Base-by-base conservation (phyloP, 1,139 yeast genomes). In the Blastobotrys buckinghamii region DNA sequence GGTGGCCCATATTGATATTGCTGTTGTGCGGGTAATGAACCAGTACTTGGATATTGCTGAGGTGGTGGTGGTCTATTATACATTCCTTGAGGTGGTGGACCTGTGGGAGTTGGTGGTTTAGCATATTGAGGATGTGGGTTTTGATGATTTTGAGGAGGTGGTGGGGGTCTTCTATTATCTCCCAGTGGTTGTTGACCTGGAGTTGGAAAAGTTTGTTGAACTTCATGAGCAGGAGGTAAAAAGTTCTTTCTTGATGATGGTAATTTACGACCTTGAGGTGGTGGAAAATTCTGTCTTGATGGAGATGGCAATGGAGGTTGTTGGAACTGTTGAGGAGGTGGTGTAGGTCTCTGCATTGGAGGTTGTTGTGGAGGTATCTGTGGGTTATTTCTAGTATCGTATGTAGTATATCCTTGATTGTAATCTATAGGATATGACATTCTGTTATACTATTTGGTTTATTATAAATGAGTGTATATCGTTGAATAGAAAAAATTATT, bases 221-320 rank as follows among this genome's bases (percentile, higher is more conserved):
- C 32, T 29, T 29, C 29, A 20, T 16, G 22, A 17, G 32, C 10
- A 12, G 32, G 32, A 6, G 32, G 32, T 29, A n/a, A 4, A n/a
- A 20, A 26, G 4, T 16, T 3, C n/a, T 36, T 24, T 16, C 22
- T 15, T 12, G 20, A 19, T 5, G 3, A 3, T 16, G 38, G 38
- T 13, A 19, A 19, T 34, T 15, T 12, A 10, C 22, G 38, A 13
- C 15, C 26, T 26, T 7, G 16, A 6, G 17, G 26, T 6, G n/a
- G 24, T 26, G 19, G 48, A n/a, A n/a, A n/a, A 22, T 5, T 22
- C 7, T 22, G 24, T 22, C 24, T 22, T 22, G n/a, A n/a, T n/a
- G n/a, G n/a, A n/a, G n/a, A n/a, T 26, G 39, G 44, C 32, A 36
- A 39, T 8, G 49, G 46, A 27, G 42, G 42, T 12, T 19, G 36